phyloP scores from a whole-genome alignment of 495 filamentous ascomycete species.

The Penicillium salamii region DNA sequence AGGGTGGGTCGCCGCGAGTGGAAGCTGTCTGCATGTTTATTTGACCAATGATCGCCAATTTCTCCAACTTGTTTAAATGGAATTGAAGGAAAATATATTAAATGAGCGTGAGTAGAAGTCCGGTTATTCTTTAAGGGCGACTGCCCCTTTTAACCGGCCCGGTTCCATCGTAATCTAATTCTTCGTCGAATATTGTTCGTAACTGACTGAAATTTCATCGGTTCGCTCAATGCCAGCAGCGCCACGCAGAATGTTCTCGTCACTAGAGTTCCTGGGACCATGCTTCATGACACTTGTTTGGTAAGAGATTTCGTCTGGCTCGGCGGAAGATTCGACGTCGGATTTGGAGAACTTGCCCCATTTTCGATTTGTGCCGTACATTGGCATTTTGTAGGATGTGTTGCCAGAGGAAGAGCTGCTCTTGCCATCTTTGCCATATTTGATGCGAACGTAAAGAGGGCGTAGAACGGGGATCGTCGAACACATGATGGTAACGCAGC shows the following conservation, averaged over 20 bases:
- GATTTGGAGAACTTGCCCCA: slow-evolving; percentile 13
- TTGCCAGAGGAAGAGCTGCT: slow-evolving; percentile 9
- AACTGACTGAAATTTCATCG: slow-evolving; percentile 23
- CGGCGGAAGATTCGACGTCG: slow-evolving; percentile 2
- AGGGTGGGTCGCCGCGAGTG: no score
- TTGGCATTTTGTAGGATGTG: slow-evolving; percentile 22
- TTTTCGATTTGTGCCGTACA: slow-evolving; percentile 18
- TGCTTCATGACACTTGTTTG: slow-evolving; percentile 7
- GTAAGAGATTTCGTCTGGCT: not conserved
- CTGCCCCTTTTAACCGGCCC: no score
- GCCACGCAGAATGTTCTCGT: slow-evolving; percentile 20
- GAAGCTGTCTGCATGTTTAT: no score
- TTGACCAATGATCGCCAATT: no score
- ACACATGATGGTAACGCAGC: slow-evolving; percentile 27
- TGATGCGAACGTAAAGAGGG: slow-evolving; percentile 23
- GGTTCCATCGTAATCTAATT: not conserved
- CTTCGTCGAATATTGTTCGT: slow-evolving; percentile 13
- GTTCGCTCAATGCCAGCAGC: slow-evolving; percentile 23
- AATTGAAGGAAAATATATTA: no score
- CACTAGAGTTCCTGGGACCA: slow-evolving; percentile 10
- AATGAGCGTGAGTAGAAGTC: no score
- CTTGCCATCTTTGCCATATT: slow-evolving; percentile 24
- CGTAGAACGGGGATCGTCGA: slow-evolving; percentile 27
- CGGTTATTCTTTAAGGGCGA: no score
- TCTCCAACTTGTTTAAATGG: no score